Base-by-base conservation (phyloP, 192 early-diverging fungal species). In the Phlyctochytrium planicorne region DNA sequence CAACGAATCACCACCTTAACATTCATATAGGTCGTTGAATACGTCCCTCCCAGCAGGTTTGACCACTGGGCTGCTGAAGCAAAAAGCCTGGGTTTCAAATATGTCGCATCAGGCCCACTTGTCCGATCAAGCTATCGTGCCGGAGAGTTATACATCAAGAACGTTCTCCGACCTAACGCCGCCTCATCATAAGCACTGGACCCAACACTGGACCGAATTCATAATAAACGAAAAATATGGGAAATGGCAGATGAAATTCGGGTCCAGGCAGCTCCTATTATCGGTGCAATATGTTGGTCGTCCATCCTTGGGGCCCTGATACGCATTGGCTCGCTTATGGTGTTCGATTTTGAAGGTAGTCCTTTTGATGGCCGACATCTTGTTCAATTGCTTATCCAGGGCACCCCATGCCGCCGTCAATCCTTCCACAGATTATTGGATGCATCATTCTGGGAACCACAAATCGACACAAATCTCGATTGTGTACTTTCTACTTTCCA, bases 41-140 rank as follows among this genome's bases (percentile, higher is more conserved):
- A 97, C 68, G 89, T 98, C 37, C 87, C 89, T 50, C 95, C 95
- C 2, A 89, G 91, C 52, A 93, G 92, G 74, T 98, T 96, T 75
- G 89, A 89, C 66, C 84, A 92, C 66, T 98, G 93, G 91, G 72
- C 63, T 1, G 57, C 78, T 37, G 82, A 87, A 55, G 90, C 90
- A 33, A 80, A 89, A 59, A 94, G 90, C 50, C 80, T 97, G 29
- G 96, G 96, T 36, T 98, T 98, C 81, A 82, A 89, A 36, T 98
- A 98, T 71, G 91, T 95, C n/a, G 96, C 96, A 0, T 87, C 86
- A 57, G 96, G 96, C 29, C 96, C 96, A 2, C 78, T 98, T 34
- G 96, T 98, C 14, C 79, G 96, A 40, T 95, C 93, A 29, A 90
- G 87, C 70, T 98, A 98, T 80, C 97, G 95, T 84, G 96, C 96